Percentiles rank a stretch among this genome's conserved stretches.
phyloP scores from a whole-genome alignment of 208 protist species.

The Trypanosoma scelopori region DNA sequence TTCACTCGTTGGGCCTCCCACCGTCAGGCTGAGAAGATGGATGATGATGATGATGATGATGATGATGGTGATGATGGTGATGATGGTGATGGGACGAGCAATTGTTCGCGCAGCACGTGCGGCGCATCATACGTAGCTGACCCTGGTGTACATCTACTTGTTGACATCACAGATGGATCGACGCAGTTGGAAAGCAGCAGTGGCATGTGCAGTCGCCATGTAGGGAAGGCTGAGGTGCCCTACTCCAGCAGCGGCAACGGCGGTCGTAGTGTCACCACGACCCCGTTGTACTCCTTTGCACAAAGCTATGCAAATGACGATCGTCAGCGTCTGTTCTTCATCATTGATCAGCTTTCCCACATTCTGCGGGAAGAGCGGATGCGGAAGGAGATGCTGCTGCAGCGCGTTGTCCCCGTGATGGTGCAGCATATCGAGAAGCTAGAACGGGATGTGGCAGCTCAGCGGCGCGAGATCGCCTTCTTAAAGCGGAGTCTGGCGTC shows the following conservation, averaged over 20 bases:
- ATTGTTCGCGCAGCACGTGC: not conserved
- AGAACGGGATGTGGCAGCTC: not conserved
- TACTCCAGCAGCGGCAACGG: not conserved
- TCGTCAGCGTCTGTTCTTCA: conserved; percentile 22
- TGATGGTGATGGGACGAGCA: not conserved
- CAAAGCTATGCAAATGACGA: conserved; percentile 25
- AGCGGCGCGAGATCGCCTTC: conserved; percentile 8
- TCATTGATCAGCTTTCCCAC: conserved; percentile 26
- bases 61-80: too few species aligned
- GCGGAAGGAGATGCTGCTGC: conserved; percentile 11
- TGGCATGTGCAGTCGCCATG: not conserved
- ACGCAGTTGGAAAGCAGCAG: not conserved
- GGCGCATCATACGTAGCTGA: not conserved
- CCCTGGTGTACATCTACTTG: conserved; percentile 6
- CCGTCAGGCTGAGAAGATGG: too few species aligned
- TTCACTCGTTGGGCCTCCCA: too few species aligned
- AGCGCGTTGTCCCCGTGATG: conserved; percentile 17
- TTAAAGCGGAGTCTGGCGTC: not conserved
- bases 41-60: too few species aligned
- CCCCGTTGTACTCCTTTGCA: conserved; percentile 23
- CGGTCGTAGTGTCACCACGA: not conserved
- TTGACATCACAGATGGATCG: conserved; percentile 12
- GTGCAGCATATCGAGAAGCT: conserved; percentile 17
- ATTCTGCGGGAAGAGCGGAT: conserved; percentile 19
- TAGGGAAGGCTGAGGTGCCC: not conserved